A percentile compares a stretch with the other conserved stretches of the same genome.
Conservation (phyloP, 306 rosid genomes). For the Casuarina glauca region DNA sequence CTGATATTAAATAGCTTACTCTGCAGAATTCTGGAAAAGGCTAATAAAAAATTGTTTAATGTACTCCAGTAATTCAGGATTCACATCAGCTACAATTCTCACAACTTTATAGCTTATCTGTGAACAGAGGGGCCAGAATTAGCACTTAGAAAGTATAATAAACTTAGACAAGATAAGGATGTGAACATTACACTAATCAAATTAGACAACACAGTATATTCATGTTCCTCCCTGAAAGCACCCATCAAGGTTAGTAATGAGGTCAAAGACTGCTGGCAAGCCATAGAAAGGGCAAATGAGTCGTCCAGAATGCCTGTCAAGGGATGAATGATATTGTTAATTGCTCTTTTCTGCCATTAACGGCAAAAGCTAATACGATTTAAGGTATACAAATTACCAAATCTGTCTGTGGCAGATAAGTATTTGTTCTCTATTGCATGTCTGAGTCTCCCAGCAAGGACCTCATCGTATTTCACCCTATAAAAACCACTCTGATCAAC, state of each 20-base stretch:
- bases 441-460: conserved; percentile 72
- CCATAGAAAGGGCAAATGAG: conserved; percentile 78
- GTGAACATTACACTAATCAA: conserved; percentile 64
- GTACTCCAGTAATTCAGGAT: conserved; percentile 54
- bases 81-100: conserved; percentile 76
- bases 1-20: conserved; percentile 50
- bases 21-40: conserved; percentile 69
- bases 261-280: conserved; percentile 65
- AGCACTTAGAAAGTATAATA: conserved; percentile 23
- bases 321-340: conserved; percentile 31
- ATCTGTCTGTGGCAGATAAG: conserved; percentile 82
- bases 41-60: conserved; percentile 58
- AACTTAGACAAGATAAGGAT: conserved; percentile 28
- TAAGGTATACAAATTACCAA: conserved; percentile 51
- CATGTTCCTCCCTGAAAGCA: conserved; percentile 82
- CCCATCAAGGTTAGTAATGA: conserved; percentile 80
- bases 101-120: conserved; percentile 63
- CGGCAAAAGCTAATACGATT: neutral
- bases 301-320: conserved; percentile 87
- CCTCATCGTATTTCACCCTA: conserved; percentile 87
- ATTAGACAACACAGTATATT: conserved; percentile 81
- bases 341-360: conserved; percentile 16
- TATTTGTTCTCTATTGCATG: conserved; percentile 66
- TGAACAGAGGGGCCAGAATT: conserved; percentile 32
- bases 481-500: conserved; percentile 96